Base-by-base conservation (phyloP, 805 yeast species). In the Metschnikowia arizonensis region DNA sequence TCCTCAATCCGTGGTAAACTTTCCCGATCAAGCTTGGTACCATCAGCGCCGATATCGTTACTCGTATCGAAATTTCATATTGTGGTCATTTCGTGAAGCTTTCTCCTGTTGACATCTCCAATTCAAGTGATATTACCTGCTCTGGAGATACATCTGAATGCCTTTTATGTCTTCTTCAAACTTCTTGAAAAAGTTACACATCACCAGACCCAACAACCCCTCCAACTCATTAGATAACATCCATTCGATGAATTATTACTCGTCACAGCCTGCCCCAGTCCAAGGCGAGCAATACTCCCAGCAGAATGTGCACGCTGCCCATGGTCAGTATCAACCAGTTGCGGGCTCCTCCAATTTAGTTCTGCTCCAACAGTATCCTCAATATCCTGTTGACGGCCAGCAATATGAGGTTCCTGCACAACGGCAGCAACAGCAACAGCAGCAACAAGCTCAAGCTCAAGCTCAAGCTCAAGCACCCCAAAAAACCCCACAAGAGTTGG, bases 121-220 rank as follows among this genome's bases (percentile, higher is more conserved):
- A 18, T 7, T n/a, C 6, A 9, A 17, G 23, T 3, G 2, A 14
- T 14, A 18, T 26, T 11, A 4, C 38, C 33, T 28, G 25, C 25
- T 8, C 14, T 18, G 26, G 40, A 18, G 40, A 14, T 26, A n/a
- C 23, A 5, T n/a, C 18, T 33, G 40, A 37, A 37, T 37, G 40
- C 40, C 33, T 26, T 21, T 21, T 21, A 54, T 54, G 57, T 49
- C 54, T 23, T 19, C 53, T 12, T 50, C 47, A 42, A 52, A 41
- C 24, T 42, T 54, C 38, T 47, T 54, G 32, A 50, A 49, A 33
- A 54, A 54, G 36, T 56, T 54, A 29, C 57, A 54, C 30, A 48
- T 54, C 31, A 39, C 52, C 24, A 46, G 49, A 33, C 44, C 29
- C 34, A 46, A 44, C 39, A 37, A 34, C n/a, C 26, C 33, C 35